phyloP scores from a whole-genome alignment of 164 flowering plant species.

The Aristolochia fimbriata region DNA sequence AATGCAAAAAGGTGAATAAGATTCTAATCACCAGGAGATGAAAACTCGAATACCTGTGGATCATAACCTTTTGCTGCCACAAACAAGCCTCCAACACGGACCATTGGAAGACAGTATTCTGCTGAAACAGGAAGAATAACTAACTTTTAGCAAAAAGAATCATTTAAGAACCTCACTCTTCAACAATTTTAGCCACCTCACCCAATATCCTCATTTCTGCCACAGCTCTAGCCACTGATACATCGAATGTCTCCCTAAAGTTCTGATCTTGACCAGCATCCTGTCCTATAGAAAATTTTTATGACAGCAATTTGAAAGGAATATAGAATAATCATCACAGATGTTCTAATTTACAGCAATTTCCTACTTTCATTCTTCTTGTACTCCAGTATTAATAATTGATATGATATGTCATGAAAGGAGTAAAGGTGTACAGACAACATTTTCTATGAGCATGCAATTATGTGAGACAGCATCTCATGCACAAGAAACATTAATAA shows the following conservation, averaged over 20 bases:
- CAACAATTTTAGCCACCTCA: conserved; percentile 12
- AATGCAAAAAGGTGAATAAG: background rate
- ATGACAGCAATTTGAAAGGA: too few relatives aligned
- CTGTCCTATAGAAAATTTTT: conserved; percentile 37
- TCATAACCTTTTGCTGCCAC: conserved; percentile 95
- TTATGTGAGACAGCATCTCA: too few relatives aligned
- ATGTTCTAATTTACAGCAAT: too few relatives aligned
- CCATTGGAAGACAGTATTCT: conserved; percentile 87
- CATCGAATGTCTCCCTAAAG: conserved; percentile 77
- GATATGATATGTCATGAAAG: too few relatives aligned
- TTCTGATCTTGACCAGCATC: conserved; percentile 48
- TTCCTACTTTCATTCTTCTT: too few relatives aligned
- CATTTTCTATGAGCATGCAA: too few relatives aligned
- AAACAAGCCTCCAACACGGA: conserved; percentile 91
- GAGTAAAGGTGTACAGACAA: too few relatives aligned
- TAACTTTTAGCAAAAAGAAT: background rate
- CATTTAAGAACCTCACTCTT: background rate
- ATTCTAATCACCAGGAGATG: background rate
- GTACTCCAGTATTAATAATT: too few relatives aligned
- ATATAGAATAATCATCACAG: too few relatives aligned
- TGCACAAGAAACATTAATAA: too few relatives aligned
- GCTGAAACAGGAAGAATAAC: conserved; percentile 29
- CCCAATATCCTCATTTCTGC: conserved; percentile 95
- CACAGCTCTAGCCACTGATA: conserved; percentile 94
- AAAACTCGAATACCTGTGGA: conserved; percentile 45